A percentile compares a stretch with the other conserved stretches of the same genome.
These are phyloP conservation scores for Beverwykella pulmonaria DNA, from an alignment of 495 filamentous ascomycete species.

Conservation along the genomic window DNA sequence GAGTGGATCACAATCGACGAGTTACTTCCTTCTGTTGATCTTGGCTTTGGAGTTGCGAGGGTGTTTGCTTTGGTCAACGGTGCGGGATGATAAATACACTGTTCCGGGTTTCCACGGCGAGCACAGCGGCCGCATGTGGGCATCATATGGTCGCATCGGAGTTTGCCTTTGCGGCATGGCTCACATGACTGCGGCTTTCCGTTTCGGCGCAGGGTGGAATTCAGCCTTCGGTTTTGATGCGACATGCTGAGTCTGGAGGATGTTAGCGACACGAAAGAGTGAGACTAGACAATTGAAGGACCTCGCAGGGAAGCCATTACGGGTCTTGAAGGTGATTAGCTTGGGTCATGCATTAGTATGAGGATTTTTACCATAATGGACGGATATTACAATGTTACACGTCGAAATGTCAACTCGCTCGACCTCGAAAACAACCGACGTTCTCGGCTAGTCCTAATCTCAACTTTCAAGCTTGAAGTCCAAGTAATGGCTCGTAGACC, in stretches of 20 bases:
- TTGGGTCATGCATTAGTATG: background rate
- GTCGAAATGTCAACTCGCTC: background rate
- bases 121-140: slow-evolving; percentile 37
- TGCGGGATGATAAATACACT: slow-evolving; percentile 39
- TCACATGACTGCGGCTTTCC: slow-evolving; percentile 40
- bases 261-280: background rate
- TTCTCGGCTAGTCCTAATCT: background rate
- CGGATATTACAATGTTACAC: background rate
- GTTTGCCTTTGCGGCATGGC: slow-evolving; percentile 36
- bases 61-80: slow-evolving; percentile 25
- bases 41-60: slow-evolving; percentile 25
- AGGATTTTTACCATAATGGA: slow-evolving; percentile 7
- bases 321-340: slow-evolving; percentile 5
- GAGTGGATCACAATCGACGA: background rate
- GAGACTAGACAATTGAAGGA: background rate
- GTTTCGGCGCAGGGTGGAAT: slow-evolving; percentile 31
- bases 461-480: background rate
- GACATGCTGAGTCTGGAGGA: slow-evolving; percentile 17
- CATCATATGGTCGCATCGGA: slow-evolving; percentile 38
- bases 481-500: background rate
- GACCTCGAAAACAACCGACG: background rate
- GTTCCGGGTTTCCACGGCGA: slow-evolving; percentile 31
- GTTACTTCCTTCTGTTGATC: background rate
- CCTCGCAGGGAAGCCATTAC: slow-evolving; percentile 24
- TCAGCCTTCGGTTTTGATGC: slow-evolving; percentile 30